Conservation (phyloP, 352 stramenopile genomes). For the Peronospora farinosa region DNA sequence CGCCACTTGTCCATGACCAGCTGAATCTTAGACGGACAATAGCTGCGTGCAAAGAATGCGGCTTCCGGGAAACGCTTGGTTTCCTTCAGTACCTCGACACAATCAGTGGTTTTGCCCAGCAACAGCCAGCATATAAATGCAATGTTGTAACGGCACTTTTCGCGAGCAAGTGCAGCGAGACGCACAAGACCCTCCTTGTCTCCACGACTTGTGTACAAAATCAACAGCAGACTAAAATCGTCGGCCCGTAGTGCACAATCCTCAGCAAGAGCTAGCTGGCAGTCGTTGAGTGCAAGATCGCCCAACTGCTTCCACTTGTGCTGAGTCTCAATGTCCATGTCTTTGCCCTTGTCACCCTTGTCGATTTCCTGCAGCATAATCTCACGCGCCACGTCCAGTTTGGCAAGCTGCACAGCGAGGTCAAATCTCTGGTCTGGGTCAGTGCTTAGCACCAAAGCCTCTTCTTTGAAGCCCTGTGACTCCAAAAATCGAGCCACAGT, state of each 20-base stretch:
- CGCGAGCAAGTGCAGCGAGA: slow-evolving; percentile 84
- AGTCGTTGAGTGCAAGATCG: slow-evolving; percentile 90
- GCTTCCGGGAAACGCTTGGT: slow-evolving; percentile 95
- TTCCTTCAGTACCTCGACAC: slow-evolving; percentile 92
- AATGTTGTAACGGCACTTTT: slow-evolving; percentile 91
- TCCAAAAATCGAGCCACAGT: slow-evolving; percentile 93
- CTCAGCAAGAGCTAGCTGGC: slow-evolving; percentile 92
- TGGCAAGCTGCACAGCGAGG: slow-evolving; percentile 93
- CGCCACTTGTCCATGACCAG: slow-evolving; percentile 96
- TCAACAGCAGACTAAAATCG: slow-evolving; percentile 94
- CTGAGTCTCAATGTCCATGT: slow-evolving; percentile 94
- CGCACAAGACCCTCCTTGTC: slow-evolving; percentile 89
- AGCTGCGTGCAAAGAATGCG: slow-evolving; percentile 97
- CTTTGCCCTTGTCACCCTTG: slow-evolving; percentile 37
- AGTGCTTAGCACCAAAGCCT: slow-evolving; percentile 90
- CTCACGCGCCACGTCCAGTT: slow-evolving; percentile 91
- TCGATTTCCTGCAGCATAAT: slow-evolving; percentile 90
- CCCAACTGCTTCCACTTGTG: slow-evolving; percentile 97
- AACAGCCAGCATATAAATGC: slow-evolving; percentile 95
- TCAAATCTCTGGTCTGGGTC: slow-evolving; percentile 98
- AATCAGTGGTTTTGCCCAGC: slow-evolving; percentile 92
- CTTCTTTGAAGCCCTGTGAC: slow-evolving; percentile 98
- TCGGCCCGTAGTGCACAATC: slow-evolving; percentile 91
- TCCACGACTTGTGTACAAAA: slow-evolving; percentile 95
- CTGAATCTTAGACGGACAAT: slow-evolving; percentile 92